Base-by-base conservation (phyloP, 164 flowering plant species). In the Magnolia kwangsiensis region DNA sequence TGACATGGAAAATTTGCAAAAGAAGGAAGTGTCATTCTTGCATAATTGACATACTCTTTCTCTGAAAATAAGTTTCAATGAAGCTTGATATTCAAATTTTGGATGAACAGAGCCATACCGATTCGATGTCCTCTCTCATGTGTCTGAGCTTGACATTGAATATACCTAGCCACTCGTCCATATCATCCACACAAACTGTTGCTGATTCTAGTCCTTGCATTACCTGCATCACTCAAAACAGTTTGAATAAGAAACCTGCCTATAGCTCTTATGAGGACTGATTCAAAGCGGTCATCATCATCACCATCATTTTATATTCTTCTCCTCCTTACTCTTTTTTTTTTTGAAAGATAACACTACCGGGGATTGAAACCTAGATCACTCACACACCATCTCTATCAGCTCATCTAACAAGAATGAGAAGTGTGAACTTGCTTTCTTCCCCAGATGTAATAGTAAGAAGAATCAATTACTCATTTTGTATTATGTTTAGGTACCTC, bases 61-160 rank as follows among this genome's bases (percentile, higher is more conserved):
- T 16, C 13, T 55, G 13, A 16, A 8, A 55, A 55, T 55, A 51
- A 51, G 27, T 70, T 4, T 45, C 59, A 59, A 24, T 65, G 49
- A 31, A 64, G 77, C n/a, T 51, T 13, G 68, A 67, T 51, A 51
- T 61, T 49, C 68, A 51, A 66, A 67, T 23, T 72, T 50, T 29
- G 51, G 4, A 27, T 19, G 23, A 77, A 70, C 1, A 76, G 37
- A 72, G 74, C 24, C 82, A 55, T 89, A 96, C 99, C 89, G 97
- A 96, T 75, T 91, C 98, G 83, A 96, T 96, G 82, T 96, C 99
- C 83, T 96, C 98, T 84, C 99, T 89, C 99, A 96, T 96, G 85
- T 96, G 98, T 76, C 97, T 88, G 55, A 96, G 93, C 87, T 96
- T 96, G 70, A 94, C 86, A 83, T 96, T 96, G 82, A 96, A 96